A percentile compares a stretch with the other conserved stretches of the same genome.
These are phyloP conservation scores for Ploettnerulaceae sp. DNA, from an alignment of 2,329 filamentous ascomycete species.

Conservation along the genomic window DNA sequence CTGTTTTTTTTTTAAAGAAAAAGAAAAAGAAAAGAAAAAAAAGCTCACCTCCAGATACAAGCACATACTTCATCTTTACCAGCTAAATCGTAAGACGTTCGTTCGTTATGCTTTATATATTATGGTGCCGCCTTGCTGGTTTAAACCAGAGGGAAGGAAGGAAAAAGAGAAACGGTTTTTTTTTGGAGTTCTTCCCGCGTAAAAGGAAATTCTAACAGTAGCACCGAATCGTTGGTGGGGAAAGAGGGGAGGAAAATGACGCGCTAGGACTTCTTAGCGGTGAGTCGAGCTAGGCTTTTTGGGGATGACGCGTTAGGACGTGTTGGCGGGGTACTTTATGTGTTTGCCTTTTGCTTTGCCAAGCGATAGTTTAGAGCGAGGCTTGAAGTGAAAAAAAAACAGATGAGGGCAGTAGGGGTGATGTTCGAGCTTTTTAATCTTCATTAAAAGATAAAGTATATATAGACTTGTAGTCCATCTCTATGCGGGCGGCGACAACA, in stretches of 20 bases:
- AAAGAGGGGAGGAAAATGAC: too few species aligned
- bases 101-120: too few species aligned
- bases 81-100: too few species aligned
- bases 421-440: background rate
- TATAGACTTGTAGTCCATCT: conserved; percentile 2
- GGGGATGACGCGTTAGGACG: background rate
- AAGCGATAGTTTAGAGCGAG: too few species aligned
- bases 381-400: too few species aligned
- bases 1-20: too few species aligned
- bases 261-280: background rate
- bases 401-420: background rate
- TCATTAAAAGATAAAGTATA: too few species aligned
- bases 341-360: too few species aligned
- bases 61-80: conserved; percentile 82
- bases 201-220: background rate
- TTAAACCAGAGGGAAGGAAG: conserved; percentile 29
- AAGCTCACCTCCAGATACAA: conserved; percentile 65
- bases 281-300: background rate
- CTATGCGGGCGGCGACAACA: conserved; percentile 8
- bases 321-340: too few species aligned
- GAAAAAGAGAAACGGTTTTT: too few species aligned
- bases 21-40: conserved; percentile 2
- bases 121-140: conserved; percentile 28
- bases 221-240: conserved; percentile 7
- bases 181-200: conserved; percentile 1